These are phyloP conservation scores for Tubosaeta brunneosetosa DNA, from an alignment of 768 basidiomycete genomes.

Conservation along the genomic window DNA sequence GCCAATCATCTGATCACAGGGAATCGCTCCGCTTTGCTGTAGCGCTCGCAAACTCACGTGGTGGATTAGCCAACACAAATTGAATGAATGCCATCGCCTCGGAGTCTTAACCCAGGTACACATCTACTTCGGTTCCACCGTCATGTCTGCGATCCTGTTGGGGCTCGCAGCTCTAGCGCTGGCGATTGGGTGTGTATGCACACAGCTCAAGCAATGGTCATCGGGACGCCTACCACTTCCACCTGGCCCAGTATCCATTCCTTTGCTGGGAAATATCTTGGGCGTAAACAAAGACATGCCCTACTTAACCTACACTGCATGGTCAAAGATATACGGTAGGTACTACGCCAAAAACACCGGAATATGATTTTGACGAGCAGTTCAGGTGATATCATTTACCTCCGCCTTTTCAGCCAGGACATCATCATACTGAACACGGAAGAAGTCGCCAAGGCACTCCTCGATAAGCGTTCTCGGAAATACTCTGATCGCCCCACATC, in stretches of 20 bases:
- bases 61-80: no score
- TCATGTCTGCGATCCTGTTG: slow-evolving; percentile 1
- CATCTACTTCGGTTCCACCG: not conserved
- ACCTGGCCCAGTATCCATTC: slow-evolving; percentile 16
- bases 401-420: slow-evolving; percentile 37
- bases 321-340: slow-evolving; percentile 20
- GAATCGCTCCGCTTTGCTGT: no score
- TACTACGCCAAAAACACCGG: not conserved
- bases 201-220: not conserved
- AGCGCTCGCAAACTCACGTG: no score
- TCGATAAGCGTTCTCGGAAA: slow-evolving; percentile 49
- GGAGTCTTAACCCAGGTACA: not conserved
- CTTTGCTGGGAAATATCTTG: slow-evolving; percentile 14
- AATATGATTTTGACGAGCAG: not conserved
- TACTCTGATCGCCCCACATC: slow-evolving; percentile 35
- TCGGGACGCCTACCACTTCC: slow-evolving; percentile 1
- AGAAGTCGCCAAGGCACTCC: slow-evolving; percentile 41
- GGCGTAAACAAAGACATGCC: slow-evolving; percentile 7
- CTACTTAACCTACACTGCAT: slow-evolving; percentile 14
- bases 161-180: slow-evolving; percentile 3
- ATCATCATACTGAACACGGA: slow-evolving; percentile 49
- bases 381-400: slow-evolving; percentile 8
- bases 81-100: no score
- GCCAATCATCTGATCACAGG: no score
- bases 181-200: not conserved